Evolutionary conservation across 2,329 filamentous ascomycete genomes (phyloP).

Genomic region (Clonostachys solani): DNA sequence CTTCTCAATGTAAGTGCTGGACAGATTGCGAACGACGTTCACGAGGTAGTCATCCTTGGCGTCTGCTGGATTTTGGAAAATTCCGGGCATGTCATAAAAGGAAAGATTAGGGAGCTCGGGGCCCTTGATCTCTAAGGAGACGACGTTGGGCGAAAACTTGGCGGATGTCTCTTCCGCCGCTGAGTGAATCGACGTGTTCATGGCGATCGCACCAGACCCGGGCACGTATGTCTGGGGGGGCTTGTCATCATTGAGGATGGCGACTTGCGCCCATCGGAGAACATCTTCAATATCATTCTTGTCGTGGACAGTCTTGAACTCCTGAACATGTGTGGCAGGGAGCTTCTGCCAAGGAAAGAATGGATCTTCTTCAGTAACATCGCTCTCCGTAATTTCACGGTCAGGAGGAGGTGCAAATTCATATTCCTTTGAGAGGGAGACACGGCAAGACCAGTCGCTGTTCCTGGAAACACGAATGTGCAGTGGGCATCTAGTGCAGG

Average conservation of each 20-base stretch:
- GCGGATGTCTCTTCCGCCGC: conserved; percentile 44
- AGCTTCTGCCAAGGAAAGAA: conserved; percentile 64
- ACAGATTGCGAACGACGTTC: conserved; percentile 66
- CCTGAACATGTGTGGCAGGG: conserved; percentile 34
- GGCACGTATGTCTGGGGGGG: conserved; percentile 51
- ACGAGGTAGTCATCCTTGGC: conserved; percentile 66
- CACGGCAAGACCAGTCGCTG: conserved; percentile 61
- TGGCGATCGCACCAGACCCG: conserved; percentile 32
- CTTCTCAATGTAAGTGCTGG: conserved; percentile 65
- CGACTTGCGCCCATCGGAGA: conserved; percentile 71
- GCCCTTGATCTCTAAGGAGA: conserved; percentile 71
- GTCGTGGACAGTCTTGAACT: conserved; percentile 61
- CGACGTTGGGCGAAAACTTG: conserved; percentile 78
- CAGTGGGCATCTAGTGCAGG: conserved; percentile 77
- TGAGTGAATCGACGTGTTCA: conserved; percentile 22
- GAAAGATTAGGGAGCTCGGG: conserved; percentile 69
- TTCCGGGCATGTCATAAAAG: conserved; percentile 82
- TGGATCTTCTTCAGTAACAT: conserved; percentile 44
- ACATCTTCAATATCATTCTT: conserved; percentile 62
- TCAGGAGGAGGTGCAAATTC: conserved; percentile 38
- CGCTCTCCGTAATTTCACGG: conserved; percentile 29
- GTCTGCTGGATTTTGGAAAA: conserved; percentile 67
- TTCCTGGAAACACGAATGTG: conserved; percentile 67
- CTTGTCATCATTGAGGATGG: conserved; percentile 64
- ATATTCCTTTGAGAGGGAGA: conserved; percentile 65